phyloP scores from a whole-genome alignment of 2,329 filamentous ascomycete species.

The Penicillium sp. region DNA sequence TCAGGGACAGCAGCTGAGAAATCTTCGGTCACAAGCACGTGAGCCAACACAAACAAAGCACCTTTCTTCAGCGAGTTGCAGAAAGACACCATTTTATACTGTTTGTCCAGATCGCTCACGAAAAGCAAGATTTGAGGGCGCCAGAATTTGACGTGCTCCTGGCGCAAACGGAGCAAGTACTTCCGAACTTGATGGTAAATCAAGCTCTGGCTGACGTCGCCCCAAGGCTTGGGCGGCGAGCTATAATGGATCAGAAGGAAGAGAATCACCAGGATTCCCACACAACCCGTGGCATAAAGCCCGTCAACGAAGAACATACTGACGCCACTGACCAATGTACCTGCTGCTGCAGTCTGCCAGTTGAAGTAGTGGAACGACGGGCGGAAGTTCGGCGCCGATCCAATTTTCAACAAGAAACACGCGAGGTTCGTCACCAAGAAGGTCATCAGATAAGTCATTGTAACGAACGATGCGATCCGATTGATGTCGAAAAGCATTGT shows the following conservation, averaged over 20 bases:
- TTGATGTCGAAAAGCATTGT: conserved; percentile 83
- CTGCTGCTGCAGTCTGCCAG: conserved; percentile 76
- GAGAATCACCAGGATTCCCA: conserved; percentile 71
- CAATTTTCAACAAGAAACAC: conserved; percentile 82
- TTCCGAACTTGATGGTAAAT: conserved; percentile 90
- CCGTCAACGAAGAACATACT: conserved; percentile 92
- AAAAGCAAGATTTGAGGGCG: conserved; percentile 83
- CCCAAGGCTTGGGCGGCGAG: conserved; percentile 84
- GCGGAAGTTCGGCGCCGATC: conserved; percentile 84
- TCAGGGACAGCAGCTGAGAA: conserved; percentile 78
- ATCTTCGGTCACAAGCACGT: conserved; percentile 83
- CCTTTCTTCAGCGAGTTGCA: conserved; percentile 92
- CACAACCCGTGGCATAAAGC: conserved; percentile 74
- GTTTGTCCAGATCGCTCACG: conserved; percentile 77
- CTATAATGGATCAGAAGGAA: conserved; percentile 86
- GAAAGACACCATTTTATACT: conserved; percentile 83
- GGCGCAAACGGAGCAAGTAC: conserved; percentile 77
- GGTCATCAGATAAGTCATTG: conserved; percentile 91
- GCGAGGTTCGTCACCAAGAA: conserved; percentile 87
- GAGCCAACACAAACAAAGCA: conserved; percentile 78
- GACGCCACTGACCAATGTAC: conserved; percentile 72
- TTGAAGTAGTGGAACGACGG: conserved; percentile 89
- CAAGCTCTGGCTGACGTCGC: conserved; percentile 83
- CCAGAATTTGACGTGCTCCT: conserved; percentile 94
- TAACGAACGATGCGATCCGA: conserved; percentile 84